Evolutionary conservation across 2,329 filamentous ascomycete species (phyloP), one percentile per base, ranked within the genome.

Genomic region (Colletotrichum nymphaeae): DNA sequence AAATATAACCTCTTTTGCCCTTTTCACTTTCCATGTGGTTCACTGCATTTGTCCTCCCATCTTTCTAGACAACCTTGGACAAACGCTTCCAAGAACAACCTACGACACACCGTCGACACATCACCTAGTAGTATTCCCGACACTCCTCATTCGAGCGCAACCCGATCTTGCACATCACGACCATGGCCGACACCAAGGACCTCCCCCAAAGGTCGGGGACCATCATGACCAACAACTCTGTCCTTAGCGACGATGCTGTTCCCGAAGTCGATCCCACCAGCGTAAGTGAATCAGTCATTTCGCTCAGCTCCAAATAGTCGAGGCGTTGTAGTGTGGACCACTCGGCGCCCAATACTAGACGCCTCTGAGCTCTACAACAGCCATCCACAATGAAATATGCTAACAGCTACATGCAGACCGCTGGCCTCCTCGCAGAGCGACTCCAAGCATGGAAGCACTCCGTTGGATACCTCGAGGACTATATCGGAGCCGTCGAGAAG

Each of bases 391-490:
- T 6, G 60, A n/a, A 59, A 30, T 46, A 64, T 56, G 49, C 72
- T 35, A 55, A 64, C 52, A 62, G 75, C 56, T 58, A 16, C 55
- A 24, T 65, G 24, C 76, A 94, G 92, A 94, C 93, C 26, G 91
- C 93, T n/a, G 92, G 90, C 53, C 89, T 98, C 63, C 92, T 99
- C 76, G 88, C 93, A 68, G 95, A 98, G 86, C 92, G 97, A 76
- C 88, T 99, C 74, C 93, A 94, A 79, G 97, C 97, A 59, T 99
- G 95, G 95, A 98, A 98, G 83, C 96, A 98, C 82, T 94, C 95
- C 74, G 94, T 95, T 75, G 94, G 88, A 69, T 96, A 98, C 80
- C 88, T 99, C 60, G 95, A 98, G 84, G 95, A 97, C 64, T 99
- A 98, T 82, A 88, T 98, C 79, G 87, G 86, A 35, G 92, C 93